Evolutionary conservation across 495 filamentous ascomycete genomes (phyloP), one percentile per base, ranked within the genome.

Genomic region (Aspergillus affinis): DNA sequence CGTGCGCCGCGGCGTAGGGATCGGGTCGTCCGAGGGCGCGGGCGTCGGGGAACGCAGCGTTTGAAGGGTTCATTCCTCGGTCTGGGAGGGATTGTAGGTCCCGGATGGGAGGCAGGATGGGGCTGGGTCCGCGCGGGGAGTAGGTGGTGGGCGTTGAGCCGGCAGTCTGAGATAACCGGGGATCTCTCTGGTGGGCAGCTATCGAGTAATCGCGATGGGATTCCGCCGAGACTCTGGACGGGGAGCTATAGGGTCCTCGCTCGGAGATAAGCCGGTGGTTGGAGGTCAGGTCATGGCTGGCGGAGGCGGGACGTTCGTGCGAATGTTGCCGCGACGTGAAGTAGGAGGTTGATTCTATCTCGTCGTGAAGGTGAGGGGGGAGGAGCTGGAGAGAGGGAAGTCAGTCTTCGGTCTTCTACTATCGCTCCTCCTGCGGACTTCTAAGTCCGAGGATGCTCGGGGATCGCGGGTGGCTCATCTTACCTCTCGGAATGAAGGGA

Each of bases 401-500:
- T 67, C n/a, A 70, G 61, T 55, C 48, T 55, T 18, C 32, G 20
- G 48, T 48, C n/a, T 56, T 19, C 23, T 27, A 41, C 23, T 23
- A 41, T 41, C 36, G 36, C 10, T 1, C 8, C 29, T 57, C 15
- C 26, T 49, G 8, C n/a, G 10, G 10, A 20, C 17, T 23, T 36
- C 18, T 8, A 41, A 41, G 1, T n/a, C n/a, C n/a, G n/a, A n/a
- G n/a, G n/a, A n/a, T n/a, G 12, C 13, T 17, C 48, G 47, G 46
- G 6, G 12, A 36, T 10, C 17, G 56, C 7, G 41, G 51, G 23
- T n/a, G n/a, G n/a, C n/a, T 49, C 6, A 6, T 53, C 75, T 70
- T 55, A 80, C 77, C 67, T 80, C 76, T 51, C 77, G 71, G 59
- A 80, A 78, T 55, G 77, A 78, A 48, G 77, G 77, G 19, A 80